Evolutionary conservation across 805 yeast genomes (phyloP).

Genomic region (Saccharomycopsis javanensis): DNA sequence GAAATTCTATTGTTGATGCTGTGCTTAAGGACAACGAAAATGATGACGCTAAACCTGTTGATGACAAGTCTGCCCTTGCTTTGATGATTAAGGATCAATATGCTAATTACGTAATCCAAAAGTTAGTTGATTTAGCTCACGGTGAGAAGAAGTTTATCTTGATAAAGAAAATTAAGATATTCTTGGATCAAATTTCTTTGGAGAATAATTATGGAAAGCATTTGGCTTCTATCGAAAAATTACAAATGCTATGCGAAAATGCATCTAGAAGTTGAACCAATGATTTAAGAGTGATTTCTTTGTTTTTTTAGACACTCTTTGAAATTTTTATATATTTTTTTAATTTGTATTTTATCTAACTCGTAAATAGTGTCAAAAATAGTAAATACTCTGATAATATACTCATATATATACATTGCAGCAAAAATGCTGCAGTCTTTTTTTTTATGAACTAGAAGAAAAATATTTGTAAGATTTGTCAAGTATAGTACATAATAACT

Average conservation of each 20-base stretch:
- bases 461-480: neutral
- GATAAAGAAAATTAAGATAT: slow-evolving; percentile 69
- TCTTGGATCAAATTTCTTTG: slow-evolving; percentile 62
- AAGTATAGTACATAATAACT: too few species aligned
- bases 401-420: neutral
- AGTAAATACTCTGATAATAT: neutral
- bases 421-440: neutral
- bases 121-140: slow-evolving; percentile 73
- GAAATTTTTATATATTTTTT: neutral
- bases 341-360: neutral
- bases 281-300: too few species aligned
- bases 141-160: slow-evolving; percentile 60
- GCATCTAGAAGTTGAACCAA: slow-evolving; percentile 16
- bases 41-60: slow-evolving; percentile 34
- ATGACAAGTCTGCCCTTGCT: slow-evolving; percentile 63
- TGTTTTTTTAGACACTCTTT: neutral
- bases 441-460: too few species aligned
- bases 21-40: slow-evolving; percentile 47
- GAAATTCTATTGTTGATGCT: slow-evolving; percentile 51
- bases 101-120: slow-evolving; percentile 95
- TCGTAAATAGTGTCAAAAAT: neutral
- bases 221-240: slow-evolving; percentile 70
- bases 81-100: slow-evolving; percentile 96
- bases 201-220: slow-evolving; percentile 65
- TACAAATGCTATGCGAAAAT: slow-evolving; percentile 46